Evolutionary conservation across 148 eudicot genomes (phyloP), one percentile per base, ranked within the genome.

Genomic region (Diospyros lotus): DNA sequence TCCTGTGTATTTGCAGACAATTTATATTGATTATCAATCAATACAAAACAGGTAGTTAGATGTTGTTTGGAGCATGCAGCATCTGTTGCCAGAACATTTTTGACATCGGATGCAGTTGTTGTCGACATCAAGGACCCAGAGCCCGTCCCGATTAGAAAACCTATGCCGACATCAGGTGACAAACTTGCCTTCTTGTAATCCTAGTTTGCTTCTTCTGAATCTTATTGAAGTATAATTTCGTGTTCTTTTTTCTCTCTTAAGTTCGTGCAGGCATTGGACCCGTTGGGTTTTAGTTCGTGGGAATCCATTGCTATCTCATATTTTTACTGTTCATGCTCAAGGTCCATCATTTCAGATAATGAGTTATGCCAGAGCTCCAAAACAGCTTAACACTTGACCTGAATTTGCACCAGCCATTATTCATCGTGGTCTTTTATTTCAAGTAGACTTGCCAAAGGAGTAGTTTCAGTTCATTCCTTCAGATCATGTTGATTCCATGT

Each of bases 61-160:
- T 94, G 98, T 73, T 94, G 97, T 68, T 78, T 94, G 83, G 95
- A 94, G 85, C 84, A 94, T 80, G 90, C 97, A 51, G 82, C 98
- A 68, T 88, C 98, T 5, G 98, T 94, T 50, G 97, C 97, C 58
- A 90, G 85, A 81, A 83, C 85, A 10, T 91, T 94, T 79, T 82
- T 91, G 69, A 90, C 88, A 38, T 86, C 93, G 9, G 94, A 91
- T 86, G 91, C 92, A 9, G 93, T 94, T 76, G 95, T 88, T 40
- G 84, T 91, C 63, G 87, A 94, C 73, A 84, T 91, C 60, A 72
- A 78, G 58, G 91, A 87, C 72, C 72, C 79, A 65, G 52, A 39
- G 7, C 74, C 87, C 13, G 48, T 76, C 54, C 84, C 69, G 14
- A 84, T 78, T 73, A 89, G 84, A 71, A 79, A 78, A 75, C 89